Evolutionary conservation across 495 filamentous ascomycete species (phyloP).

Genomic region (Annulohypoxylon bovei): DNA sequence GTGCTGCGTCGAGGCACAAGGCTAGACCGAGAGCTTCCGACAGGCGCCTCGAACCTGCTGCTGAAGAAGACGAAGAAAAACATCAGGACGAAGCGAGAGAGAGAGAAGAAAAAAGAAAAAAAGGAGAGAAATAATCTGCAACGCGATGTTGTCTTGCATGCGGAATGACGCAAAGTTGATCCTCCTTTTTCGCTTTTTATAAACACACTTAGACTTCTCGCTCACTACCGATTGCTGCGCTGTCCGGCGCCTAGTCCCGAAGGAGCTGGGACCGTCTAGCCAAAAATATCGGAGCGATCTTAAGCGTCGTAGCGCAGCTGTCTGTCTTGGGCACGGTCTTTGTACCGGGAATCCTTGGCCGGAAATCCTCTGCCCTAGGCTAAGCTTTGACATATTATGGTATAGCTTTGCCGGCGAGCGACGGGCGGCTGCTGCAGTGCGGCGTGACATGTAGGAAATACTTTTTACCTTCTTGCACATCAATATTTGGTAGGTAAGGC

Average conservation of each 20-base stretch:
- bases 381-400: constrained; percentile 34
- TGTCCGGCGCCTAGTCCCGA: constrained; percentile 42
- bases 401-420: constrained; percentile 41
- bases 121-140: constrained; percentile 14
- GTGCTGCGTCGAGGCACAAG: constrained; percentile 23
- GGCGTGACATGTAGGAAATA: constrained; percentile 19
- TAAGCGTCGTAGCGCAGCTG: constrained; percentile 44
- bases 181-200: constrained; percentile 21
- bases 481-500: neutral
- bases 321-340: constrained; percentile 43
- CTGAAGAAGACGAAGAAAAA: neutral
- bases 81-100: constrained; percentile 1
- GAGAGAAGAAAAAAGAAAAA: constrained; percentile 4
- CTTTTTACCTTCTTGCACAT: constrained; percentile 3
- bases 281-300: constrained; percentile 44
- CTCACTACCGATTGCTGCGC: constrained; percentile 37
- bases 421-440: constrained; percentile 41
- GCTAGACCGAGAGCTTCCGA: constrained; percentile 39
- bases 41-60: constrained; percentile 24
- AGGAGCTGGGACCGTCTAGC: constrained; percentile 43
- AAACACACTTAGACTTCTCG: neutral
- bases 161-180: constrained; percentile 38
- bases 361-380: constrained; percentile 38
- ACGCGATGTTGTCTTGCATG: constrained; percentile 27
- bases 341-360: constrained; percentile 43